Conservation (phyloP, 371 early-diverging fungal species). For the Aphelidium insulamus region DNA sequence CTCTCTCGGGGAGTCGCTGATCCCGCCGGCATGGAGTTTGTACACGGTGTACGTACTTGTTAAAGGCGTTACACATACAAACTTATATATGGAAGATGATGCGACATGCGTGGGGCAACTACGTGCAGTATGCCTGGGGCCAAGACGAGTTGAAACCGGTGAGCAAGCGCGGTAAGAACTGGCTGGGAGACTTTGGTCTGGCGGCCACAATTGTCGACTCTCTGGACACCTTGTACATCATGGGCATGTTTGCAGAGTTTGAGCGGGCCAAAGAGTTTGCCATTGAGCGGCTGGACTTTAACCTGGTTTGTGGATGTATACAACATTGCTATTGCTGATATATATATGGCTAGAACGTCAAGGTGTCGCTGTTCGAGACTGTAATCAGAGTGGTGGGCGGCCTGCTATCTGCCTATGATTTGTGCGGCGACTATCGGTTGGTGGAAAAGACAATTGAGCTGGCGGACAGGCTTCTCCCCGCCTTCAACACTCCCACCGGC, state of each 20-base stretch:
- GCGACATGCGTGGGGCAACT: conserved; percentile 53
- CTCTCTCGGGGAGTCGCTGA: no score
- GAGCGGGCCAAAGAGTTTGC: conserved; percentile 40
- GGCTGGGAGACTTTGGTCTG: conserved; percentile 26
- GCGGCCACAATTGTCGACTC: conserved; percentile 64
- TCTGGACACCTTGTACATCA: conserved; percentile 57
- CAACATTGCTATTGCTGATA: conserved; percentile 8
- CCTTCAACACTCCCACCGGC: conserved; percentile 45
- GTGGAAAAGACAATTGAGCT: conserved; percentile 52
- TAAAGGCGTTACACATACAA: no score
- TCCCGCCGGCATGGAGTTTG: no score
- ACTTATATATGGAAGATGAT: no score
- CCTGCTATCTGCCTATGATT: conserved; percentile 52
- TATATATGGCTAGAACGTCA: no score
- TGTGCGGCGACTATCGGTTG: conserved; percentile 37
- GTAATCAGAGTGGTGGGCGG: conserved; percentile 83
- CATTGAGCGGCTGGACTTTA: conserved; percentile 23
- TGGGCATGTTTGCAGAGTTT: conserved; percentile 54
- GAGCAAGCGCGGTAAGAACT: conserved; percentile 18
- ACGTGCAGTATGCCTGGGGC: conserved; percentile 51
- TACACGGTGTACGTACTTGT: no score
- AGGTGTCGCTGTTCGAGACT: conserved; percentile 77
- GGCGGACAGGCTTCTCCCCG: conserved; percentile 46
- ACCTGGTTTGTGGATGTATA: conserved; percentile 8
- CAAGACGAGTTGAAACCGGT: conserved; percentile 62